These are phyloP conservation scores for Pestalotiopsis sp. DNA, from an alignment of 2,329 filamentous ascomycete genomes.

Conservation along the genomic window DNA sequence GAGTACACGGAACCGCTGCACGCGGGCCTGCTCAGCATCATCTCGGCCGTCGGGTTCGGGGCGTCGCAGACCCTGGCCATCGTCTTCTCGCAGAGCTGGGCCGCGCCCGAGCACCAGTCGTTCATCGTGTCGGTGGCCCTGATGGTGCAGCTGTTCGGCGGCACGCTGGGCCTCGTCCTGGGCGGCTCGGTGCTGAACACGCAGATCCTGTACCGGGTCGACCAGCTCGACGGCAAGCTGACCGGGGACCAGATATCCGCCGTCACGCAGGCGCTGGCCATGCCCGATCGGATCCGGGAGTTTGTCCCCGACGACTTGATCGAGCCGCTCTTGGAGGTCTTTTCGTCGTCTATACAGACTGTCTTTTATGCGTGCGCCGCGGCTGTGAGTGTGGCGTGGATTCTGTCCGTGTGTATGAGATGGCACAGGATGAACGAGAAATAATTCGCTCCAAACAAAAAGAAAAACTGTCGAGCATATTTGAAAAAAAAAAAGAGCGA, in stretches of 20 bases:
- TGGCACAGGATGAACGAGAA: conserved; percentile 10
- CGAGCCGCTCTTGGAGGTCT: background rate
- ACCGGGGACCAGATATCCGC: conserved; percentile 3
- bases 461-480: background rate
- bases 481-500: background rate
- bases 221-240: conserved; percentile 2
- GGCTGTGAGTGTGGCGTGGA: conserved; percentile 9
- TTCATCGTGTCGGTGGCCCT: conserved; percentile 12
- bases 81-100: conserved; percentile 14
- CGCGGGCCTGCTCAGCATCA: conserved; percentile 11
- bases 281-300: conserved; percentile 2
- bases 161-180: conserved; percentile 12
- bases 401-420: conserved; percentile 10
- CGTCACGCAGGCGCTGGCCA: conserved; percentile 6
- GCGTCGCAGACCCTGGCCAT: conserved; percentile 12
- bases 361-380: conserved; percentile 10
- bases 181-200: conserved; percentile 12
- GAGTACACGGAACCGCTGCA: background rate
- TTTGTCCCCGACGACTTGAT: background rate
- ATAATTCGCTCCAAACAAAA: too few species aligned
- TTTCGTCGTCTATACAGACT: conserved; percentile 6
- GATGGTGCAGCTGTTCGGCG: conserved; percentile 12
- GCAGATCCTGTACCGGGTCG: conserved; percentile 2
- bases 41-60: conserved; percentile 11
- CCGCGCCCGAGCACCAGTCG: conserved; percentile 6